Evolutionary conservation across 345 rosid genomes (phyloP).

Genomic region (Microcos paniculata): DNA sequence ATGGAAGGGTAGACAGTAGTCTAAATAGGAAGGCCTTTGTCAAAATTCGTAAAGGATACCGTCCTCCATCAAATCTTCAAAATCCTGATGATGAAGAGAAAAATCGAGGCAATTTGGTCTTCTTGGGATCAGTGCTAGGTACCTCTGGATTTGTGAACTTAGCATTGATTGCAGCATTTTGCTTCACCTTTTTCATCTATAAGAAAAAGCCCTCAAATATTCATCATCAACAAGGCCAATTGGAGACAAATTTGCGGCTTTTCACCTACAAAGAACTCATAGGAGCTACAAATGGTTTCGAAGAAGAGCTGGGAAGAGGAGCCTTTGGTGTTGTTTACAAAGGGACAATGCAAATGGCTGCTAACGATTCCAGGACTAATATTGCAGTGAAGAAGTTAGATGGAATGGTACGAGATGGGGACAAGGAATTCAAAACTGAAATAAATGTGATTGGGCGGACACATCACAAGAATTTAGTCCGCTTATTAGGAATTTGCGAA

Average conservation of each 20-base stretch:
- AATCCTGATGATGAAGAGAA: neutral
- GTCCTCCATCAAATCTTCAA: neutral
- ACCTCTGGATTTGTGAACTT: slow-evolving; percentile 28
- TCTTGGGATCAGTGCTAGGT: slow-evolving; percentile 25
- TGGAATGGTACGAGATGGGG: slow-evolving; percentile 9
- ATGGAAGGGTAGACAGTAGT: slow-evolving; percentile 19
- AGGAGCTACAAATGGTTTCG: too few species aligned
- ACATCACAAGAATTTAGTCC: too few species aligned
- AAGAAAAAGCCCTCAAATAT: neutral
- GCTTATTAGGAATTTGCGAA: too few species aligned
- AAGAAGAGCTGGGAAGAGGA: too few species aligned
- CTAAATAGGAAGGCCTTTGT: slow-evolving; percentile 6
- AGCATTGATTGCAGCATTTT: slow-evolving; percentile 11
- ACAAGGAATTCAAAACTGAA: slow-evolving; percentile 36
- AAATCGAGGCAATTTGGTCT: neutral
- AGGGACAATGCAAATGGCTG: too few species aligned
- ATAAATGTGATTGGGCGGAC: slow-evolving; percentile 32
- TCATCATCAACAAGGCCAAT: neutral
- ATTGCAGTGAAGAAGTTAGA: too few species aligned
- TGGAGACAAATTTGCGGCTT: slow-evolving; percentile 19
- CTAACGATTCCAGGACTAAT: too few species aligned
- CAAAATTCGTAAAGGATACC: slow-evolving; percentile 21
- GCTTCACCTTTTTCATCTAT: slow-evolving; percentile 14
- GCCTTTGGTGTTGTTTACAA: too few species aligned
- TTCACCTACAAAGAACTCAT: too few species aligned